These are phyloP conservation scores for Orychophragmus violaceus DNA, from an alignment of 345 rosid species.

Conservation along the genomic window DNA sequence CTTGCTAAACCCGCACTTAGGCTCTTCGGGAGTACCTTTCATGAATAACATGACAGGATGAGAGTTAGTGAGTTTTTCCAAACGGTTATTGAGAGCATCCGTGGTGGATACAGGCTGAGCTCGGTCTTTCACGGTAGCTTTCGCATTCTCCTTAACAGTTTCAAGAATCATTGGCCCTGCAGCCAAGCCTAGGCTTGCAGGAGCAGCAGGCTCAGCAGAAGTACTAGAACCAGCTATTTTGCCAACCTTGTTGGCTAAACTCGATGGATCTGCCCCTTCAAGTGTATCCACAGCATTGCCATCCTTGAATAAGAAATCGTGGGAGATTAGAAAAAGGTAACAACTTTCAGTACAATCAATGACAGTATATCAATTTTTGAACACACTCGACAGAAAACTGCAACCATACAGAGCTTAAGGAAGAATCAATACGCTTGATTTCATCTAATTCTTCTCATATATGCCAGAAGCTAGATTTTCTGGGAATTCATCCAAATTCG, in stretches of 20 bases:
- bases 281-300: conserved; percentile 69
- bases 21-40: conserved; percentile 88
- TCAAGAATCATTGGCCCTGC: conserved; percentile 80
- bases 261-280: conserved; percentile 96
- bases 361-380: not conserved
- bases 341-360: conserved; percentile 5
- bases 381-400: not conserved
- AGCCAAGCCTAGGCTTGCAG: conserved; percentile 97
- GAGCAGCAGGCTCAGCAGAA: conserved; percentile 80
- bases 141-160: conserved; percentile 61
- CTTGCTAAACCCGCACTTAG: conserved; percentile 85
- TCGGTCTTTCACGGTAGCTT: conserved; percentile 40
- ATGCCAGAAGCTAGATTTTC: not conserved
- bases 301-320: conserved; percentile 44
- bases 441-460: not conserved
- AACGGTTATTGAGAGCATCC: conserved; percentile 38
- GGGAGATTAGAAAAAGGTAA: not conserved
- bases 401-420: not conserved
- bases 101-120: conserved; percentile 32
- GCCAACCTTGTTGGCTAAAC: conserved; percentile 90
- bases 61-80: conserved; percentile 64
- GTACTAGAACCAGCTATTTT: conserved; percentile 60
- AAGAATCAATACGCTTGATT: not conserved
- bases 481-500: not conserved
- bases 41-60: conserved; percentile 84